Evolutionary conservation across 495 filamentous ascomycete genomes (phyloP).

Genomic region (Cenococcum geophilum): DNA sequence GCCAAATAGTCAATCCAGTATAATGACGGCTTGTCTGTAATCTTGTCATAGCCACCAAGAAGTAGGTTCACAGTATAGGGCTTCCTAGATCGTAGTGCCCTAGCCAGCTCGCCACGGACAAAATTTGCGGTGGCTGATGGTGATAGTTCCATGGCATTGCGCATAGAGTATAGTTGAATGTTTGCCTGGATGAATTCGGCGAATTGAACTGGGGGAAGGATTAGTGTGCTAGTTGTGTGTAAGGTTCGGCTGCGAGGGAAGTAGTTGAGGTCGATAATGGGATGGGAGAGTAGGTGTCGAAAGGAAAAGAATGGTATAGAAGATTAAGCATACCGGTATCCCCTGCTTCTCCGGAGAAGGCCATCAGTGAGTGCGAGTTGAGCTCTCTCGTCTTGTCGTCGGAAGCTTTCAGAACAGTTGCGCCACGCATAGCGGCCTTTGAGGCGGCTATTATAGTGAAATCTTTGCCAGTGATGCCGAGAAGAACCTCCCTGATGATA

Average conservation of each 20-base stretch:
- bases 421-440: slow-evolving; percentile 95
- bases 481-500: slow-evolving; percentile 81
- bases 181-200: slow-evolving; percentile 99
- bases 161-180: slow-evolving; percentile 96
- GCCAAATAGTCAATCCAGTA: slow-evolving; percentile 99
- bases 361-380: slow-evolving; percentile 91
- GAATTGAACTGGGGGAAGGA: slow-evolving; percentile 71
- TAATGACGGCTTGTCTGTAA: slow-evolving; percentile 76
- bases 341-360: slow-evolving; percentile 92
- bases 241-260: background rate
- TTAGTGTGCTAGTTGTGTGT: background rate
- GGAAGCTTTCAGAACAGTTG: slow-evolving; percentile 88
- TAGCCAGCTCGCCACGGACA: slow-evolving; percentile 85
- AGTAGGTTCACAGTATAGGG: slow-evolving; percentile 96
- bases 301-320: slow-evolving; percentile 5
- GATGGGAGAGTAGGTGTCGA: background rate
- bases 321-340: slow-evolving; percentile 67
- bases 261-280: background rate
- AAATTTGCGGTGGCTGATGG: slow-evolving; percentile 85
- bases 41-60: slow-evolving; percentile 83
- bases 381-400: slow-evolving; percentile 93
- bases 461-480: slow-evolving; percentile 97
- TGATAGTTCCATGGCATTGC: slow-evolving; percentile 84
- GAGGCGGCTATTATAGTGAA: slow-evolving; percentile 96
- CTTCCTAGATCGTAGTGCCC: slow-evolving; percentile 79